A percentile compares a stretch with the other conserved stretches of the same genome.
Evolutionary conservation across 768 basidiomycete genomes (phyloP).

Genomic region (Mycena haematopus): DNA sequence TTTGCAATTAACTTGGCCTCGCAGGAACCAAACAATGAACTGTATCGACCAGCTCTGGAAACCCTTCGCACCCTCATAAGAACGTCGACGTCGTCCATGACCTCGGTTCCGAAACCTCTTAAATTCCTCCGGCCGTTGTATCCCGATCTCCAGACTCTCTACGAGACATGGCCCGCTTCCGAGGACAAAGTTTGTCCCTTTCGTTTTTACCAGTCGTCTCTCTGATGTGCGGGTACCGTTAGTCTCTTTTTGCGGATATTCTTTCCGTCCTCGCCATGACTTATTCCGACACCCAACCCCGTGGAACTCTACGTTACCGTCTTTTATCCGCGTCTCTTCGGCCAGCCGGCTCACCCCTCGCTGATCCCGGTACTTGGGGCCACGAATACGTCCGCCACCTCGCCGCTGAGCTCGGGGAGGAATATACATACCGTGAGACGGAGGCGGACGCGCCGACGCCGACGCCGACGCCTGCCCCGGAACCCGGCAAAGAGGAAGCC

Average conservation of each 20-base stretch:
- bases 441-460: conserved; percentile 38
- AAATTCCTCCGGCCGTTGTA: conserved; percentile 74
- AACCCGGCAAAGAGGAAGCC: conserved; percentile 39
- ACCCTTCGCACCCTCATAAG: conserved; percentile 87
- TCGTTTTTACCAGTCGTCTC: neutral
- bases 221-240: neutral
- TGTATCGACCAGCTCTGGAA: conserved; percentile 92
- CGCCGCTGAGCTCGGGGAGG: conserved; percentile 94
- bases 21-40: conserved; percentile 85
- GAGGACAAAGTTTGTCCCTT: conserved; percentile 67
- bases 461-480: conserved; percentile 34
- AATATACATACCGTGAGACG: conserved; percentile 77
- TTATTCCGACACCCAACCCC: conserved; percentile 95
- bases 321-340: conserved; percentile 78
- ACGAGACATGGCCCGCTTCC: conserved; percentile 80
- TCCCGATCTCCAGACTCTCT: conserved; percentile 68
- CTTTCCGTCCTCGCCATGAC: conserved; percentile 99
- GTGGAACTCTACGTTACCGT: conserved; percentile 93
- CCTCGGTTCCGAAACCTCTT: conserved; percentile 93
- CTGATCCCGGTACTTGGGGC: conserved; percentile 96
- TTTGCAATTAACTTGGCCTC: conserved; percentile 30
- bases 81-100: conserved; percentile 96
- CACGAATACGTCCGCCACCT: conserved; percentile 98
- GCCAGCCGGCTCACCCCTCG: conserved; percentile 66
- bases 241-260: conserved; percentile 96